Conservation (phyloP, 768 basidiomycete genomes). For the Rhodotorula toruloides region DNA sequence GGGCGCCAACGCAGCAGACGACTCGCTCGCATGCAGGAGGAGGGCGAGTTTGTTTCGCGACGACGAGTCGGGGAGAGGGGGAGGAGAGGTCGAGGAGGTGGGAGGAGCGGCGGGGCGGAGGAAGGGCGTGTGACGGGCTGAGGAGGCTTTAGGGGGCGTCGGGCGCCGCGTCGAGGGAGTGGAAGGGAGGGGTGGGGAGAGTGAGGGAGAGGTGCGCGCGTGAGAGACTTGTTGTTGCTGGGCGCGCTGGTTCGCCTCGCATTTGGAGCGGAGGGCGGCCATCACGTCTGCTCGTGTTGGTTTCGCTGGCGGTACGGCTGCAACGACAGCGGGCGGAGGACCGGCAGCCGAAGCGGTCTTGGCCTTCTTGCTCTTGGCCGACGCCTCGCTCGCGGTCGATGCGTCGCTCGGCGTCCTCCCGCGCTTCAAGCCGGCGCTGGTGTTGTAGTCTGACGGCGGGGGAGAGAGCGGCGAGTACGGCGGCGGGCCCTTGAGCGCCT, state of each 20-base stretch:
- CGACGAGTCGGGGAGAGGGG: neutral
- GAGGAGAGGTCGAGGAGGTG: neutral
- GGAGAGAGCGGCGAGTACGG: conserved; percentile 24
- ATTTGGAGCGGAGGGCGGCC: conserved; percentile 24
- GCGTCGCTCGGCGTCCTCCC: neutral
- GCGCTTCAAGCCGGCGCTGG: no score
- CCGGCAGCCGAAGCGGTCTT: neutral
- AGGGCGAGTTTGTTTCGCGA: conserved; percentile 15
- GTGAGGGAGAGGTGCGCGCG: neutral
- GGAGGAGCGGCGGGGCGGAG: conserved; percentile 1
- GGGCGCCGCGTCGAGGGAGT: neutral
- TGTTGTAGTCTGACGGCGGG: neutral
- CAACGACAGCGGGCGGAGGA: neutral
- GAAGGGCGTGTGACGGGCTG: conserved; percentile 13
- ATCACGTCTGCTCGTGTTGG: conserved; percentile 26
- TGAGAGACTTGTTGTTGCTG: neutral
- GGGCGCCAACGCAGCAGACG: neutral
- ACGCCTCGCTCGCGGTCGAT: neutral
- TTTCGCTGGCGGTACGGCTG: neutral
- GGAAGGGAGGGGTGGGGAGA: neutral
- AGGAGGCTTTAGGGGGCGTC: conserved; percentile 5
- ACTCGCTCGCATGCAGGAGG: conserved; percentile 11
- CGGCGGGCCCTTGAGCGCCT: neutral
- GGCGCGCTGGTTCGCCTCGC: conserved; percentile 19
- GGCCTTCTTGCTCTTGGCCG: conserved; percentile 1